Evolutionary conservation across 805 yeast genomes (phyloP).

Genomic region (Candida namnaoensis): DNA sequence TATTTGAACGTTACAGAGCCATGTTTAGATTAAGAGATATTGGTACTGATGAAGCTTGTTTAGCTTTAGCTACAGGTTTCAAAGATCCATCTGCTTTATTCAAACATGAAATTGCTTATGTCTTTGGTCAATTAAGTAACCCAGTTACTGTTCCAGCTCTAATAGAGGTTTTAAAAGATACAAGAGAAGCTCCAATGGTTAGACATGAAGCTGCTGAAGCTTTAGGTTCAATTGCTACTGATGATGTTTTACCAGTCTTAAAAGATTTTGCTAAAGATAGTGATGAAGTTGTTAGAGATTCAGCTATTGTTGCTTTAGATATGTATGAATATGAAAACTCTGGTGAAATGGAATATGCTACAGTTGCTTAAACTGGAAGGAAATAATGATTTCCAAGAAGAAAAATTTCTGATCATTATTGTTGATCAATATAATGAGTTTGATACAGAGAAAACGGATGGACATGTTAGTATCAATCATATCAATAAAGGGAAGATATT

Average conservation of each 20-base stretch:
- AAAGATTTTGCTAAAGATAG: slow-evolving; percentile 70
- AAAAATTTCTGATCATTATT: too few relatives aligned
- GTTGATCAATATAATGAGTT: too few relatives aligned
- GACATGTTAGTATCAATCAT: too few relatives aligned
- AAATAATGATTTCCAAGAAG: too few relatives aligned
- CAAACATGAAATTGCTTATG: slow-evolving; percentile 97
- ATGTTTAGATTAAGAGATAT: slow-evolving; percentile 97
- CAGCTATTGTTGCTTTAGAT: slow-evolving; percentile 94
- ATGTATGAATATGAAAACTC: slow-evolving; percentile 96
- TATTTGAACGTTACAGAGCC: slow-evolving; percentile 94
- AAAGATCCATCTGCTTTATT: slow-evolving; percentile 87
- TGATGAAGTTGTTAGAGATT: slow-evolving; percentile 89
- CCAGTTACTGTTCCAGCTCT: slow-evolving; percentile 88
- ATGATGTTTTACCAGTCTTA: slow-evolving; percentile 86
- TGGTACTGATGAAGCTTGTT: slow-evolving; percentile 87
- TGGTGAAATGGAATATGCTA: slow-evolving; percentile 65
- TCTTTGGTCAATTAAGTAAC: slow-evolving; percentile 93
- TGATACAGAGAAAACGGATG: too few relatives aligned
- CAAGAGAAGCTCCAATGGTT: slow-evolving; percentile 92
- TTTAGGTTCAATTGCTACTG: slow-evolving; percentile 92
- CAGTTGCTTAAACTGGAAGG: slow-evolving; percentile 8
- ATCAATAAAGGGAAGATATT: too few relatives aligned
- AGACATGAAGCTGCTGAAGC: slow-evolving; percentile 99
- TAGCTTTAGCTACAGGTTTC: slow-evolving; percentile 87
- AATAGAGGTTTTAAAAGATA: slow-evolving; percentile 70